Conservation (phyloP, 2,329 filamentous ascomycete species). For the Talaromyces funiculosus region DNA sequence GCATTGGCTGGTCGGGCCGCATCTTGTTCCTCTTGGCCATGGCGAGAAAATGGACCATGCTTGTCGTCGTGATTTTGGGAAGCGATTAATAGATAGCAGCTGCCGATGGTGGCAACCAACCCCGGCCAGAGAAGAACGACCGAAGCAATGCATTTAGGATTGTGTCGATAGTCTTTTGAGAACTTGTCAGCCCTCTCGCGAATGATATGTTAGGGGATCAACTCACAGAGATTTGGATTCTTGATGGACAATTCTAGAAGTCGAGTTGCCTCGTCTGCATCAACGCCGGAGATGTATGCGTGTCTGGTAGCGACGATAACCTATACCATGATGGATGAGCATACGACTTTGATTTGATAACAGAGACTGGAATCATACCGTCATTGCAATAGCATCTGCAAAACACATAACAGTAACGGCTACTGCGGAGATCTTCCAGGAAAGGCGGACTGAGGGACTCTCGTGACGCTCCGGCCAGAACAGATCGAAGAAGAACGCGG, state of each 20-base stretch:
- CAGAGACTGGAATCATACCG: constrained; percentile 27
- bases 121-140: constrained; percentile 52
- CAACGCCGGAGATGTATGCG: constrained; percentile 44
- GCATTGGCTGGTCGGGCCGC: background rate
- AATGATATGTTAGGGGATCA: background rate
- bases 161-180: constrained; percentile 42
- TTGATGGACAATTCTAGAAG: constrained; percentile 27
- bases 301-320: constrained; percentile 44
- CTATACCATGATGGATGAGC: constrained; percentile 15
- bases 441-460: constrained; percentile 43
- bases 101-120: constrained; percentile 43
- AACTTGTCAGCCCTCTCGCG: background rate
- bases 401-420: constrained; percentile 45
- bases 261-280: constrained; percentile 22
- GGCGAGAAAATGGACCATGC: constrained; percentile 17
- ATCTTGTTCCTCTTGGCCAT: background rate
- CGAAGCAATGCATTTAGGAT: constrained; percentile 47
- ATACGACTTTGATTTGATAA: background rate
- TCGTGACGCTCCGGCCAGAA: constrained; percentile 56
- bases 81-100: constrained; percentile 31
- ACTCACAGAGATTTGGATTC: constrained; percentile 28
- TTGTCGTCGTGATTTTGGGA: constrained; percentile 31
- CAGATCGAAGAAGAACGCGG: constrained; percentile 57
- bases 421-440: constrained; percentile 51
- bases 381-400: constrained; percentile 46